These are phyloP conservation scores for Liriodendron chinense DNA, from an alignment of 164 flowering plant species.

Conservation along the genomic window DNA sequence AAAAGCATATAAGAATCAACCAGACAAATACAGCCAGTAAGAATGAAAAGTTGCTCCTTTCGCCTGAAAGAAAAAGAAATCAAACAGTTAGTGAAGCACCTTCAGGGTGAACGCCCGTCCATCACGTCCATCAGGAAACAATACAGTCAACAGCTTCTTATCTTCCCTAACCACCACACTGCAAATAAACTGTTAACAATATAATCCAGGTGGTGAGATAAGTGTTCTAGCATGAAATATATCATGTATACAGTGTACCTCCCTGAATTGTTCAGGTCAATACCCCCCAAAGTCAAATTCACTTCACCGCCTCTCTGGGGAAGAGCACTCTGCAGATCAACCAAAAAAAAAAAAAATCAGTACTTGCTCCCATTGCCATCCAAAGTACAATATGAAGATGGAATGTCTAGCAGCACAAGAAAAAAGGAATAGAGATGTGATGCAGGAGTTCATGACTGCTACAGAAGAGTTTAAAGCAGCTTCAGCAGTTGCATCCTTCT, in stretches of 20 bases:
- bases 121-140: slow-evolving; percentile 99
- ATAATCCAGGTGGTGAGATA: slow-evolving; percentile 9
- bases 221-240: slow-evolving; percentile 1
- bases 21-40: neutral
- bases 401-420: neutral
- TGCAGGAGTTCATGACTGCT: neutral
- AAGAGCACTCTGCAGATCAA: slow-evolving; percentile 67
- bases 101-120: slow-evolving; percentile 96
- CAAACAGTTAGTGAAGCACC: slow-evolving; percentile 42
- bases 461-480: neutral
- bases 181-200: slow-evolving; percentile 19
- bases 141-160: slow-evolving; percentile 86
- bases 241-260: slow-evolving; percentile 64
- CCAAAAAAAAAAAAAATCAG: no score
- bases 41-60: neutral
- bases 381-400: neutral
- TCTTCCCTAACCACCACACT: slow-evolving; percentile 98
- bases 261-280: slow-evolving; percentile 97
- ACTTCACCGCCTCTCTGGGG: slow-evolving; percentile 98
- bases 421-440: neutral
- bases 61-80: neutral
- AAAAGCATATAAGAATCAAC: neutral
- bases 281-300: slow-evolving; percentile 94
- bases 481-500: neutral
- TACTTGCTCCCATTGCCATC: neutral